phyloP scores from a whole-genome alignment of 1,284 basidiomycete species.

The Heterobasidion parviporum region DNA sequence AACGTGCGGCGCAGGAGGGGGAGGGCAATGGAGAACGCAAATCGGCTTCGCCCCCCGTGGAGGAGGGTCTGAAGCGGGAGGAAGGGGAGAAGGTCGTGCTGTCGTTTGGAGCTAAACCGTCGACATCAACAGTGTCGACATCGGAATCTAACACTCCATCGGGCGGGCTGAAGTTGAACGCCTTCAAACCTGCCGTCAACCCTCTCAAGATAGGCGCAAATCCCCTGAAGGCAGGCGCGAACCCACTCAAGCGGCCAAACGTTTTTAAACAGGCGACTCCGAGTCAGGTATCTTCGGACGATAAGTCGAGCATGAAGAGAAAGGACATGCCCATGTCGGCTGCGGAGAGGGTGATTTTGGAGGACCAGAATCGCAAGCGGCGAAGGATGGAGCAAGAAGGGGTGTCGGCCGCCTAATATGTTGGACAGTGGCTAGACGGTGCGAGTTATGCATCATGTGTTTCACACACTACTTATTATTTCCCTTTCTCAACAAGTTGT shows the following conservation, averaged over 20 bases:
- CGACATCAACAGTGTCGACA: slow-evolving; percentile 20
- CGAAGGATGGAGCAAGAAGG: slow-evolving; percentile 55
- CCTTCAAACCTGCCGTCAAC: slow-evolving; percentile 40
- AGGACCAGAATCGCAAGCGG: slow-evolving; percentile 81
- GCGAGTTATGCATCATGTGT: neutral
- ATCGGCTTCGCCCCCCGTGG: slow-evolving; percentile 30
- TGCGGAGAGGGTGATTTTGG: slow-evolving; percentile 78
- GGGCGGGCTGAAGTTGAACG: slow-evolving; percentile 57
- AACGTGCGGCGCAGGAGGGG: slow-evolving; percentile 54
- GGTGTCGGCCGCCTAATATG: neutral
- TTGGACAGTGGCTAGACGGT: neutral
- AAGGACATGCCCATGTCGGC: slow-evolving; percentile 57
- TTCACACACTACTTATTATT: neutral
- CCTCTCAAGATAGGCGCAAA: slow-evolving; percentile 35
- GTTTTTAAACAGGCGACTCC: slow-evolving; percentile 54
- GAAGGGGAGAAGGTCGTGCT: slow-evolving; percentile 72
- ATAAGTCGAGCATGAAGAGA: slow-evolving; percentile 36
- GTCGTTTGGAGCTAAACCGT: slow-evolving; percentile 53
- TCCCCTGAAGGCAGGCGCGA: slow-evolving; percentile 34
- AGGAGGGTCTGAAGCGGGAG: slow-evolving; percentile 64
- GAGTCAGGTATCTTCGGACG: slow-evolving; percentile 7
- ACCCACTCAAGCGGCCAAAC: slow-evolving; percentile 55
- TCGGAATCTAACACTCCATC: neutral
- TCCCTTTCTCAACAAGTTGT: no score
- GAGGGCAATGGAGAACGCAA: slow-evolving; percentile 12